These are phyloP conservation scores for Trapa incisa DNA, from an alignment of 345 rosid genomes.

Conservation along the genomic window DNA sequence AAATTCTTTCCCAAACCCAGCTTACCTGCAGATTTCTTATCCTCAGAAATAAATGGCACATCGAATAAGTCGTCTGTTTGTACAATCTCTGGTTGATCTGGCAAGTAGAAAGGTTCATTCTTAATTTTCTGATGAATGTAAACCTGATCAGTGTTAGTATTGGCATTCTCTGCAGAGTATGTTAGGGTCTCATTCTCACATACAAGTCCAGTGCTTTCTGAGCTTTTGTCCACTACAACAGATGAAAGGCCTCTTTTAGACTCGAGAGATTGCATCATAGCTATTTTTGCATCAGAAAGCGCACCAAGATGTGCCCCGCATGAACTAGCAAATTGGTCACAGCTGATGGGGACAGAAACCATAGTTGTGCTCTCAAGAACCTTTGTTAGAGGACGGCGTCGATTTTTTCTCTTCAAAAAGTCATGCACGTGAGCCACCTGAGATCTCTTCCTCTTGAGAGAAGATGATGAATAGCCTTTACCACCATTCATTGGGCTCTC, in stretches of 20 bases:
- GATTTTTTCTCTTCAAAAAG: conserved; percentile 51
- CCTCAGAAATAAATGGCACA: conserved; percentile 71
- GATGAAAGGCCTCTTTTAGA: conserved; percentile 39
- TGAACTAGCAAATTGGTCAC: conserved; percentile 52
- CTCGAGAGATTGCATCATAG: conserved; percentile 43
- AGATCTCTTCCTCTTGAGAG: conserved; percentile 51
- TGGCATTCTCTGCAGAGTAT: conserved; percentile 32
- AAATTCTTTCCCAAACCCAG: background rate
- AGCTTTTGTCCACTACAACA: conserved; percentile 29
- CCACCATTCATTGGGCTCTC: conserved; percentile 38
- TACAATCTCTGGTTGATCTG: conserved; percentile 38
- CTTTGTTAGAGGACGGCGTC: conserved; percentile 73
- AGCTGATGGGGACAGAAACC: conserved; percentile 53
- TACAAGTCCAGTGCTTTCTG: conserved; percentile 56
- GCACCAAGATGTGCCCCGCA: conserved; percentile 36
- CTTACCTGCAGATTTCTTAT: conserved; percentile 57
- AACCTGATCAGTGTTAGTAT: conserved; percentile 25
- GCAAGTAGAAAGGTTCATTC: conserved; percentile 34
- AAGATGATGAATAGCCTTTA: conserved; percentile 25
- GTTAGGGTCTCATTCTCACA: conserved; percentile 37
- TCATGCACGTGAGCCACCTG: conserved; percentile 50
- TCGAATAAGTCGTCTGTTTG: conserved; percentile 50
- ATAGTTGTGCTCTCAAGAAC: conserved; percentile 74
- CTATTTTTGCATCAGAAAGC: conserved; percentile 42
- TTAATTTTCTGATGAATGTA: conserved; percentile 38